Evolutionary conservation across 1,139 yeast species (phyloP).

Genomic region (Yamadazyma atlantica): DNA sequence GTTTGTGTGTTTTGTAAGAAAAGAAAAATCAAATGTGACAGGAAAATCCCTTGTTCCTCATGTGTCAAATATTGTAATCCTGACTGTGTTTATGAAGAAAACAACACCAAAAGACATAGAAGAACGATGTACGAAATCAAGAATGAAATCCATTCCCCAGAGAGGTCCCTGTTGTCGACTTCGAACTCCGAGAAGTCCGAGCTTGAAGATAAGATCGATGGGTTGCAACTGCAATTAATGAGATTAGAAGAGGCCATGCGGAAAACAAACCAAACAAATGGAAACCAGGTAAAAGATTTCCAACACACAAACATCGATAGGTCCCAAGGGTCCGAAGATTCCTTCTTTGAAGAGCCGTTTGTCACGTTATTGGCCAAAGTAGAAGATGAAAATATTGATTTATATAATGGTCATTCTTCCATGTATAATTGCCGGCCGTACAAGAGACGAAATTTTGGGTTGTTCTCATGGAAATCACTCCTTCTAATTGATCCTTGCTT

Average conservation of each 20-base stretch:
- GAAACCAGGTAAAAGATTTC: too few relatives aligned
- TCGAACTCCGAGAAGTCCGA: neutral
- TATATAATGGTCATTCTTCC: conserved; percentile 1
- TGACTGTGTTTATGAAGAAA: conserved; percentile 20
- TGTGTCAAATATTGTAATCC: conserved; percentile 33
- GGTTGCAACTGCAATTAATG: neutral
- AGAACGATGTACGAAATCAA: conserved; percentile 6
- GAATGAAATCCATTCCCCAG: too few relatives aligned
- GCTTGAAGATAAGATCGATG: neutral
- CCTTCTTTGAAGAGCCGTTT: neutral
- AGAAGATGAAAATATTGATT: neutral
- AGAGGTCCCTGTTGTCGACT: too few relatives aligned
- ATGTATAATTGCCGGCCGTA: conserved; percentile 6
- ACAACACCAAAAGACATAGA: neutral
- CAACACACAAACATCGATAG: too few relatives aligned
- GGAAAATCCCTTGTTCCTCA: conserved; percentile 37
- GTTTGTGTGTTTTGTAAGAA: conserved; percentile 41
- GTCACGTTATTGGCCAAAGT: neutral
- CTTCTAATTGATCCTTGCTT: conserved; percentile 21
- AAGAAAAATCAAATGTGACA: conserved; percentile 41
- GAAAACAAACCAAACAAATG: too few relatives aligned
- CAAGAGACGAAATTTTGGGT: conserved; percentile 29
- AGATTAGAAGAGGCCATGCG: too few relatives aligned
- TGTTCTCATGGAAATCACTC: conserved; percentile 35
- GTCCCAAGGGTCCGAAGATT: neutral